These are phyloP conservation scores for Malbranchea zuffiana DNA, from an alignment of 2,329 filamentous ascomycete genomes.

Conservation along the genomic window DNA sequence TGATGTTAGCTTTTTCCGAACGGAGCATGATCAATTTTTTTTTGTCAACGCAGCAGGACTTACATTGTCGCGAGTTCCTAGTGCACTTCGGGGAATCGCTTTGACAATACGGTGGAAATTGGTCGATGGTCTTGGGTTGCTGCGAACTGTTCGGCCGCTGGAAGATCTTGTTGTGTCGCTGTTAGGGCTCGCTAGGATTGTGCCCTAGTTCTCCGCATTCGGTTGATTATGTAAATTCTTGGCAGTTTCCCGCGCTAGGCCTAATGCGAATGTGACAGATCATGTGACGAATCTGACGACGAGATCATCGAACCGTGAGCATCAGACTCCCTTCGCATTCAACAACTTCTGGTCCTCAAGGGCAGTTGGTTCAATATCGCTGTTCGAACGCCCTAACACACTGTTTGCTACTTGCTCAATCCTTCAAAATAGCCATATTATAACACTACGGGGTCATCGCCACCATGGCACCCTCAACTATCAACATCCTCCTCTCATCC, in stretches of 20 bases:
- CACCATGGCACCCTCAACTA: constrained; percentile 25
- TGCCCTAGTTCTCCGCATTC: constrained; percentile 11
- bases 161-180: no score
- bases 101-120: constrained; percentile 37
- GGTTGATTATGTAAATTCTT: constrained; percentile 4
- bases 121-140: no score
- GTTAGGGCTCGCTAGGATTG: constrained; percentile 14
- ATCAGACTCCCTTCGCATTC: no score
- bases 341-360: no score
- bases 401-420: no score
- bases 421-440: no score
- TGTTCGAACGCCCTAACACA: no score
- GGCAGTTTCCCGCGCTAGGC: no score
- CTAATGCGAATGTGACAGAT: background rate
- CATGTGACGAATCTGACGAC: background rate
- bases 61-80: constrained; percentile 46
- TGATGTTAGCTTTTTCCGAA: background rate
- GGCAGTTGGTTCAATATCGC: no score
- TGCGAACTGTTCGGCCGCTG: no score
- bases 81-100: constrained; percentile 45
- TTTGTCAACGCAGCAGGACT: constrained; percentile 15
- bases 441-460: no score
- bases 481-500: constrained; percentile 77
- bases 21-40: constrained; percentile 2
- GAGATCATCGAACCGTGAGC: no score